Evolutionary conservation across 768 basidiomycete species (phyloP), one percentile per base, ranked within the genome.

Genomic region (Scleroderma citrinum): DNA sequence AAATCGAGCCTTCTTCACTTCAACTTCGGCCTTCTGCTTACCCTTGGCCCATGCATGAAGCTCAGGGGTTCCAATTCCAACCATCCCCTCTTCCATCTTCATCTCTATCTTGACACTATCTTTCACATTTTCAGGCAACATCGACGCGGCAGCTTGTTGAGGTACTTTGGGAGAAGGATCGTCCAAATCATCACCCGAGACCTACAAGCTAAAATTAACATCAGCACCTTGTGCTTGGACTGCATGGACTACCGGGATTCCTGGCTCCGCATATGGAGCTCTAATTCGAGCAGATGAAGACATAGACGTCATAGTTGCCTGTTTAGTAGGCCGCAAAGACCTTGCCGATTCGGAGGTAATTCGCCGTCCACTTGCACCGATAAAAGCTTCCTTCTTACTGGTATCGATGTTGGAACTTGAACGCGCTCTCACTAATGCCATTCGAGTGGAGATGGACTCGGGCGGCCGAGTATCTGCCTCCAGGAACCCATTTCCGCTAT

Each of bases 21-120:
- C 59, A 29, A 29, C 26, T 8, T 29, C 26, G 4, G 26, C 26
- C 51, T 56, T 64, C 45, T 51, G 62, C 38, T 59, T 62, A 17
- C 50, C 59, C 38, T 64, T 63, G n/a, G 76, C 69, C 81, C 81
- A 77, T 24, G 60, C 61, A 50, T 74, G 71, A 14, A 78, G 71
- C 48, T 82, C 80, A 3, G 80, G 81, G 19, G 76, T 76, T 4
- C 71, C 74, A n/a, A 78, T 63, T 14, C 75, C 74, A 16, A 77
- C 59, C 14, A 75, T 63, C 6, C 56, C 65, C 53, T 69, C 52
- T 21, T 51, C 49, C 14, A 43, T 49, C 26, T 48, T 35, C 11
- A 37, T 40, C 47, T 56, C 12, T 37, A 19, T 5, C 52, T 53
- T 34, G 48, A 21, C 35, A 47, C 60, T 48, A 19, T 46, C 44